Evolutionary conservation across 768 basidiomycete species (phyloP).

Genomic region (Russula earlei): DNA sequence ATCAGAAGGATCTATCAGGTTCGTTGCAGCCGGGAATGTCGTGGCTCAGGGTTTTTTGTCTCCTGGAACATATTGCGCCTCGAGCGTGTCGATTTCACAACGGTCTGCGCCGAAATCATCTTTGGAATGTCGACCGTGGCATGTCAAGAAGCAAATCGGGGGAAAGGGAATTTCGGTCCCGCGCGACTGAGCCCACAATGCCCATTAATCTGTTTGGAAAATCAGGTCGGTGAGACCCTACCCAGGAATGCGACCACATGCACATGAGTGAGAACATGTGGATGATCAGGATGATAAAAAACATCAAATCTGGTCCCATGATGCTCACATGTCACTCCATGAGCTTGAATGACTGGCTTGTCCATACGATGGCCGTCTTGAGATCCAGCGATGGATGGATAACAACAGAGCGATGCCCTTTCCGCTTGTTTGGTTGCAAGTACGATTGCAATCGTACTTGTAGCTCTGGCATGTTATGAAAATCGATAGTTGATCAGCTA

Average conservation of each 20-base stretch:
- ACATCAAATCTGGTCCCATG: not conserved
- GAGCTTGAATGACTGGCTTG: not conserved
- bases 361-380: not conserved
- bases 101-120: not conserved
- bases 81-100: conserved; percentile 19
- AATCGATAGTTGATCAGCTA: no score
- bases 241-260: not conserved
- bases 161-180: not conserved
- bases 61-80: not conserved
- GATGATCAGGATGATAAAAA: not conserved
- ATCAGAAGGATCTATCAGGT: not conserved
- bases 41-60: not conserved
- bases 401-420: no score
- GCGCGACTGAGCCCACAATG: not conserved
- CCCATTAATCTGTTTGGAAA: not conserved
- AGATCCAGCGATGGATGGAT: not conserved
- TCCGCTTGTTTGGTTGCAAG: not conserved
- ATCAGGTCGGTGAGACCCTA: not conserved
- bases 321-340: not conserved
- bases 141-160: not conserved
- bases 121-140: not conserved
- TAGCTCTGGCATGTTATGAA: no score
- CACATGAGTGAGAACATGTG: not conserved
- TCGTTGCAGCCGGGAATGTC: not conserved
- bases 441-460: no score